A percentile compares a stretch with the other conserved stretches of the same genome.
These are phyloP conservation scores for Hygrophorus pudorinus DNA, from an alignment of 768 basidiomycete genomes.

Conservation along the genomic window DNA sequence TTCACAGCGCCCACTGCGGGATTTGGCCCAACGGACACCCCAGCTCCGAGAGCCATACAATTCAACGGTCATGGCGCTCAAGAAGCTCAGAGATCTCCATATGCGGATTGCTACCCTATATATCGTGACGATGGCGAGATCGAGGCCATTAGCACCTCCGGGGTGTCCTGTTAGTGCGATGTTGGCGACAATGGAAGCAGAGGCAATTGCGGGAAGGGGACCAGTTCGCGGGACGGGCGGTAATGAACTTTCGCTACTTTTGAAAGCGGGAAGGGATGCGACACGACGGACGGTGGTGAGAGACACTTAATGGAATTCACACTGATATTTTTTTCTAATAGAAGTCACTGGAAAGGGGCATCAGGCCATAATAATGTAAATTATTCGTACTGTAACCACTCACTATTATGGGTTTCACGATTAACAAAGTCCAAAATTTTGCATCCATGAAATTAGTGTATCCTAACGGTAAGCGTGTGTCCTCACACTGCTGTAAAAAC, in stretches of 20 bases:
- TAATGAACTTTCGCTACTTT: constrained; percentile 66
- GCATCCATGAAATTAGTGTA: too few species aligned
- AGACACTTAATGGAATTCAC: constrained; percentile 17
- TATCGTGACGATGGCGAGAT: constrained; percentile 74
- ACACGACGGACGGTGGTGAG: constrained; percentile 56
- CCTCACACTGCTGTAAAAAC: too few species aligned
- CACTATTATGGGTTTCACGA: too few species aligned
- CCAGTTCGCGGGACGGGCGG: constrained; percentile 84
- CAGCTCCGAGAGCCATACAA: constrained; percentile 71
- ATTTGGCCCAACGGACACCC: constrained; percentile 46
- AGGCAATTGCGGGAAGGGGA: constrained; percentile 24
- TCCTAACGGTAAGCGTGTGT: too few species aligned
- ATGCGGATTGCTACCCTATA: constrained; percentile 86
- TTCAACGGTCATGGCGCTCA: constrained; percentile 64
- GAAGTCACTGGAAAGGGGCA: too few species aligned
- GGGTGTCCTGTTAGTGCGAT: constrained; percentile 48
- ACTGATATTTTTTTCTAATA: not conserved
- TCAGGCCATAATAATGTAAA: too few species aligned
- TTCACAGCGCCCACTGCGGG: constrained; percentile 51
- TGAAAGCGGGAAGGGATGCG: constrained; percentile 88
- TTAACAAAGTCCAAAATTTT: too few species aligned
- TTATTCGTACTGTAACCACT: too few species aligned
- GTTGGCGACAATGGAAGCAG: constrained; percentile 36
- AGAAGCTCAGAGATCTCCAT: constrained; percentile 77
- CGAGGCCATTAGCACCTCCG: constrained; percentile 32